Evolutionary conservation across 140 eudicot genomes (phyloP), one percentile per base, ranked within the genome.

Genomic region (Ambrosia hybrid): DNA sequence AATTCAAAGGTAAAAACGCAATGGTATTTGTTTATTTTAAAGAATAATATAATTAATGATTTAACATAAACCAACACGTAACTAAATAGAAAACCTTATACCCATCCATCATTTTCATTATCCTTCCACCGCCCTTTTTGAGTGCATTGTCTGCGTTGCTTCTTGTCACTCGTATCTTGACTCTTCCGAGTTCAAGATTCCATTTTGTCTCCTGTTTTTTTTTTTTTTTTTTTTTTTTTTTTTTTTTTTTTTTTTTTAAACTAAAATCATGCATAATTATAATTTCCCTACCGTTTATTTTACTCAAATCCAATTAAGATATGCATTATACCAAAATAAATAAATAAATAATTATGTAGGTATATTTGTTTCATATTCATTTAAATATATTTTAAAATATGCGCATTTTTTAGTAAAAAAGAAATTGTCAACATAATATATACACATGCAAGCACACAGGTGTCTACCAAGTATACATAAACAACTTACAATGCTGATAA

Each of bases 41-140:
- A 11, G 7, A 41, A 65, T 38, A n/a, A 5, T 7, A n/a, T n/a
- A 4, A 2, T 14, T 34, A 53, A 52, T 65, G 38, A 67, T 75
- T 10, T 8, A 56, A 73, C 68, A 56, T 13, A 55, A 12, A 56
- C 16, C 67, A 65, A 75, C 73, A 75, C 68, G 74, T 57, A 67
- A 76, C 66, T 26, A 67, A 57, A 46, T 5, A 60, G 56, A 69
- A 69, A 34, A 10, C 13, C 56, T 57, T 49, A 68, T 69, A 69
- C 13, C 2, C 65, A 69, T 51, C 57, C 61, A 60, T 77, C 76
- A 21, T 61, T 70, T 69, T 77, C 81, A 33, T 77, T 53, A 77
- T 77, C 81, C 76, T 38, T 74, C 76, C 81, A 70, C 81, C 81
- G 81, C 76, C 76, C 71, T 74, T 39, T 66, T 61, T 77, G 66